Base-by-base conservation (phyloP, 169 alveolate species). In the Plasmodium gallinaceum region DNA sequence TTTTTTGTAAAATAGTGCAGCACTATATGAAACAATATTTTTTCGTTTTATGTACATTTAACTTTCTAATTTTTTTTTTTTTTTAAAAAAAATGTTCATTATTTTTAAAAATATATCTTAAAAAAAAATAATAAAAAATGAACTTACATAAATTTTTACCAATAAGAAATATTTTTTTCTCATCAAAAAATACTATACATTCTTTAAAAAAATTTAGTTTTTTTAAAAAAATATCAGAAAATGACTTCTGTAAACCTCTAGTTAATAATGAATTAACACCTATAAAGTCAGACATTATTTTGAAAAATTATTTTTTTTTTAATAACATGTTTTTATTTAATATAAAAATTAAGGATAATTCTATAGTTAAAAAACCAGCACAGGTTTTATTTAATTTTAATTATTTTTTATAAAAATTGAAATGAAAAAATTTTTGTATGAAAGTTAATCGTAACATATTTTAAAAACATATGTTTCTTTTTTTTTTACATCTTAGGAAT, bases 401-500 rank as follows among this genome's bases (percentile, higher is more conserved):
- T 24, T 20, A 20, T 24, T 26, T 62, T 62, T 57, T 14, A 9
- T 57, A 7, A 14, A 16, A 7, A 14, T 14, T 22, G n/a, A 54
- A 54, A 62, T 62, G 45, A 26, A 10, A 26, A 24, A 10, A 7
- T 45, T 45, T 45, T 45, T 62, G 4, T 32, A 32, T 32, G 39
- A 32, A 32, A 32, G 39, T 4, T 32, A 32, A 1, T 16, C 14
- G 37, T 18, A 60, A 68, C 16, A 43, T 68, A 60, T 5, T 5
- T 64, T 64, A 57, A 58, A 74, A 61, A 61, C 46, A 32, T 62
- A n/a, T 9, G 68, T 43, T 61, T 46, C 46, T 54, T 54, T 20
- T 60, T 83, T 57, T 83, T 60, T 62, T 48, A 60, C 18, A 14
- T 0, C 88, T 20, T 73, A 83, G 91, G 91, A 32, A 68, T 22